Conservation (phyloP, 2,329 filamentous ascomycete genomes). For the Ambrosiella cleistominuta region DNA sequence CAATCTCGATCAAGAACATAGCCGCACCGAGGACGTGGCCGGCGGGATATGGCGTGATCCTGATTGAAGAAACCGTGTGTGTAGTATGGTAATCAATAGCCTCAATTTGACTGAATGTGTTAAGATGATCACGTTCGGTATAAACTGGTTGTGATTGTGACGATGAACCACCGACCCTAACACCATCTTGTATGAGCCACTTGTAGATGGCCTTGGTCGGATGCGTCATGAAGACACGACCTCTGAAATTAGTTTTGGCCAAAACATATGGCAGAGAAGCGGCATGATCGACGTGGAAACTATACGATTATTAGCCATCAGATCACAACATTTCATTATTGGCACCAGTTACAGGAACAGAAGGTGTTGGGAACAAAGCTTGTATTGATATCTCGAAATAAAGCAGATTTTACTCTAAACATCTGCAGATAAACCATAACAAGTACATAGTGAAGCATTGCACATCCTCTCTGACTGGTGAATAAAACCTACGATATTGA, state of each 20-base stretch:
- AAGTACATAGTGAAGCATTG: not conserved
- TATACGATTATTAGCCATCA: conserved; percentile 22
- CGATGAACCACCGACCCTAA: conserved; percentile 64
- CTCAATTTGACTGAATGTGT: conserved; percentile 85
- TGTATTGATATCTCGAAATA: conserved; percentile 7
- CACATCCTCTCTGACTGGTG: not conserved
- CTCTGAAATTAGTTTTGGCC: conserved; percentile 93
- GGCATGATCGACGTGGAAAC: conserved; percentile 98
- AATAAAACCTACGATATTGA: not conserved
- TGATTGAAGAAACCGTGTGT: conserved; percentile 88
- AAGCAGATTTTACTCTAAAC: not conserved
- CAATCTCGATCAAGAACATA: conserved; percentile 97
- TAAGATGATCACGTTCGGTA: conserved; percentile 86
- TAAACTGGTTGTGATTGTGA: conserved; percentile 63
- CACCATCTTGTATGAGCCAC: conserved; percentile 95
- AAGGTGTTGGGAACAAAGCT: conserved; percentile 3
- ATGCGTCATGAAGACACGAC: conserved; percentile 97
- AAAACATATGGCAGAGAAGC: conserved; percentile 95
- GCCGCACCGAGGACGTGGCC: conserved; percentile 95
- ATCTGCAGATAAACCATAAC: not conserved
- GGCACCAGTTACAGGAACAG: not conserved
- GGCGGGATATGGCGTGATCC: conserved; percentile 90
- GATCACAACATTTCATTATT: not conserved
- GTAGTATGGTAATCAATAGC: conserved; percentile 98
- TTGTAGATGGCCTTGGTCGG: conserved; percentile 99